Evolutionary conservation across 306 rosid genomes (phyloP).

Genomic region (Malus orientalis): DNA sequence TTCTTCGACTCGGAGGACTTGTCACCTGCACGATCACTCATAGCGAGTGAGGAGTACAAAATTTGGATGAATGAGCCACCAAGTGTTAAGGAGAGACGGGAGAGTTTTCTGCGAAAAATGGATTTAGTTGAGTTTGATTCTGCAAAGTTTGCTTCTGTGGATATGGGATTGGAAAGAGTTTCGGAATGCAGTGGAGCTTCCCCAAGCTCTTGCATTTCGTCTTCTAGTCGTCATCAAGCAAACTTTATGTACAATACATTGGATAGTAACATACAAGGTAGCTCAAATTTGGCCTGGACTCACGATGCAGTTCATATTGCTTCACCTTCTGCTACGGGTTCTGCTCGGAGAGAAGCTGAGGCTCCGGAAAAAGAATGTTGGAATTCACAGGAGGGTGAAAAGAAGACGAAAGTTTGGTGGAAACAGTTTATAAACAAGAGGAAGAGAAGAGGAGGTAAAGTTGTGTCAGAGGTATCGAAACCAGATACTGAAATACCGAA

Average conservation of each 20-base stretch:
- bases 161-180: constrained; percentile 37
- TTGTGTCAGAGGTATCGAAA: constrained; percentile 17
- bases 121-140: constrained; percentile 32
- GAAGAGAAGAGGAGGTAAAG: constrained; percentile 12
- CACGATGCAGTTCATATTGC: neutral
- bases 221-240: constrained; percentile 3
- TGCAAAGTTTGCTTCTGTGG: constrained; percentile 11
- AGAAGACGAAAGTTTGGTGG: constrained; percentile 55
- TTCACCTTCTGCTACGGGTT: constrained; percentile 16
- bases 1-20: constrained; percentile 75
- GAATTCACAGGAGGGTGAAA: constrained; percentile 16
- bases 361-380: constrained; percentile 19
- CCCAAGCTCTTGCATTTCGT: constrained; percentile 18
- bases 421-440: constrained; percentile 29
- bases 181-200: constrained; percentile 35
- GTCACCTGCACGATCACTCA: constrained; percentile 36
- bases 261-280: constrained; percentile 7
- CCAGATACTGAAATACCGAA: constrained; percentile 1
- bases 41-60: constrained; percentile 29
- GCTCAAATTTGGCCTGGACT: constrained; percentile 8
- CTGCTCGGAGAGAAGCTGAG: constrained; percentile 19
- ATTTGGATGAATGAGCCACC: constrained; percentile 71
- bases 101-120: constrained; percentile 44
- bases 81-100: constrained; percentile 67
- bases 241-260: constrained; percentile 13